A percentile compares a stretch with the other conserved stretches of the same genome.
These are phyloP conservation scores for Xylona heveae DNA, from an alignment of 495 filamentous ascomycete genomes.

Conservation along the genomic window DNA sequence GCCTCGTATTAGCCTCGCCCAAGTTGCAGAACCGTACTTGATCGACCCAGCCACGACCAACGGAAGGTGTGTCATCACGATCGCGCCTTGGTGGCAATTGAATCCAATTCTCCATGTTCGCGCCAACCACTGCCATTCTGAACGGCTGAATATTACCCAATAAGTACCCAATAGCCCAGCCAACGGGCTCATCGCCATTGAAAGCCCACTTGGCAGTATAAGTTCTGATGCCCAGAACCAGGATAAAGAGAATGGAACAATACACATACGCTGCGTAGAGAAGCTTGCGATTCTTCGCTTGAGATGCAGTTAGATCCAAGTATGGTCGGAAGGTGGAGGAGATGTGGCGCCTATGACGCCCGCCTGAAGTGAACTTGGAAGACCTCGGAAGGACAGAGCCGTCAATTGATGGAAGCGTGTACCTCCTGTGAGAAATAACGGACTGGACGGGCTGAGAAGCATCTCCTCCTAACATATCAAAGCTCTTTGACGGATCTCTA, in stretches of 20 bases:
- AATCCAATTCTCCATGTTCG: constrained; percentile 56
- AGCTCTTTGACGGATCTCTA: not conserved
- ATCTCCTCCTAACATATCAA: not conserved
- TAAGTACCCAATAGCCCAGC: constrained; percentile 81
- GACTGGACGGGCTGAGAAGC: not conserved
- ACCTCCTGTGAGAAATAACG: constrained; percentile 6
- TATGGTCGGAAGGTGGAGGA: constrained; percentile 48
- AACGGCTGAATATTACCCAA: constrained; percentile 58
- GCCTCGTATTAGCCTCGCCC: constrained; percentile 63
- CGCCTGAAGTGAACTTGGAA: constrained; percentile 5
- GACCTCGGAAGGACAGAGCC: constrained; percentile 1
- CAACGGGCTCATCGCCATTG: constrained; percentile 54
- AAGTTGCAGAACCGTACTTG: constrained; percentile 32
- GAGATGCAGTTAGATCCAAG: constrained; percentile 55
- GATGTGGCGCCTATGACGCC: constrained; percentile 26
- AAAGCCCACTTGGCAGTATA: constrained; percentile 48
- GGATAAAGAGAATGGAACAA: constrained; percentile 32
- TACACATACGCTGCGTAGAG: constrained; percentile 67
- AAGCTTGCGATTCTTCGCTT: constrained; percentile 62
- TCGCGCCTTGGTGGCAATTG: constrained; percentile 34
- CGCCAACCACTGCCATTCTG: constrained; percentile 38
- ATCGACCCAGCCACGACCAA: constrained; percentile 32
- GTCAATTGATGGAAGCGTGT: constrained; percentile 9
- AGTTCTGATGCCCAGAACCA: constrained; percentile 46
- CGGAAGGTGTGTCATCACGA: constrained; percentile 14